Percentiles rank a stretch among this genome's conserved stretches.
Conservation (phyloP, 805 yeast species). For the Kodamaea leandrae region DNA sequence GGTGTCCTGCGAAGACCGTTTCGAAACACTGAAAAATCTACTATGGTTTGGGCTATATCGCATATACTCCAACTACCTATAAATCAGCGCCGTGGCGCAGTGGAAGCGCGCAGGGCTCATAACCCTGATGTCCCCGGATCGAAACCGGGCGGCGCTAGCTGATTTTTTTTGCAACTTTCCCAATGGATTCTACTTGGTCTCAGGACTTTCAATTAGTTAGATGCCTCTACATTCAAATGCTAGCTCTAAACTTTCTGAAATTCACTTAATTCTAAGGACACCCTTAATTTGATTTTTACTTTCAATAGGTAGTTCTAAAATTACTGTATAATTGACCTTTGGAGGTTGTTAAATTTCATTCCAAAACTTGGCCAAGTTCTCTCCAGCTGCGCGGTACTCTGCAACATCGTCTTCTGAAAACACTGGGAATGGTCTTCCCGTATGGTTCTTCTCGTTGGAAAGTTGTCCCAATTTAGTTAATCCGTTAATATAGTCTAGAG, state of each 20-base stretch:
- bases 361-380: constrained; percentile 20
- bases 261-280: too few species aligned
- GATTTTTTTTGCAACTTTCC: too few species aligned
- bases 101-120: constrained; percentile 99
- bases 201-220: too few species aligned
- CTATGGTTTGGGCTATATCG: too few species aligned
- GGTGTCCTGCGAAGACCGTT: too few species aligned
- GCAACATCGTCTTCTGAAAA: constrained; percentile 17
- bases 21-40: too few species aligned
- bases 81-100: constrained; percentile 91
- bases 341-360: constrained; percentile 15
- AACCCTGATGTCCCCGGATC: constrained; percentile 98
- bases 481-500: constrained; percentile 14
- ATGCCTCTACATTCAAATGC: too few species aligned
- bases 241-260: too few species aligned
- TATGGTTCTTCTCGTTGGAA: constrained; percentile 10
- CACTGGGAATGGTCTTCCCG: constrained; percentile 24
- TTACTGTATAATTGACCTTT: not conserved
- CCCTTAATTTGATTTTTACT: too few species aligned
- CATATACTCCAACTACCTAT: not conserved
- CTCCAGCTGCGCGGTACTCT: constrained; percentile 15
- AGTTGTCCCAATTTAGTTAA: constrained; percentile 20
- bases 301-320: too few species aligned
- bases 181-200: too few species aligned
- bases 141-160: constrained; percentile 51